phyloP scores from a whole-genome alignment of 108 stramenopile genomes.

The Poteriospumella lacustris region DNA sequence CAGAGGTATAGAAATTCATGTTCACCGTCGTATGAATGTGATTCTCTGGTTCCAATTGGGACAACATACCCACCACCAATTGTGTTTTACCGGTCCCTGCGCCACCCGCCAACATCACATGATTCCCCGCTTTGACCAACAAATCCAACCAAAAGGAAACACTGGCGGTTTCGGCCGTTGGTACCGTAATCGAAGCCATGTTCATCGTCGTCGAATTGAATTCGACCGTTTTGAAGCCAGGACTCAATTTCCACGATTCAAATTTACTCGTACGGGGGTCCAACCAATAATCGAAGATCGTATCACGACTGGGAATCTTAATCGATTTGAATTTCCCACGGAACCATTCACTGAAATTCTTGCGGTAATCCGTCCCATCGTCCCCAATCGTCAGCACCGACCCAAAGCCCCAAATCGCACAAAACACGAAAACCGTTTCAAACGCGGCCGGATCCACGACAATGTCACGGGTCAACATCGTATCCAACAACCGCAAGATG shows the following conservation, averaged over 20 bases:
- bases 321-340: constrained; percentile 19
- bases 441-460: constrained; percentile 1
- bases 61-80: constrained; percentile 47
- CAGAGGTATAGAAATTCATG: constrained; percentile 60
- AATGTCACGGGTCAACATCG: constrained; percentile 24
- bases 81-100: constrained; percentile 68
- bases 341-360: constrained; percentile 46
- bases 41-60: constrained; percentile 29
- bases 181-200: constrained; percentile 48
- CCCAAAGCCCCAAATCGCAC: constrained; percentile 57
- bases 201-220: constrained; percentile 41
- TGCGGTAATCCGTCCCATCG: constrained; percentile 44
- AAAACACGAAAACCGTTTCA: constrained; percentile 51
- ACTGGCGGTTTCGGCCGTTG: constrained; percentile 56
- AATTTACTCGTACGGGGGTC: constrained; percentile 33
- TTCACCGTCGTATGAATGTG: constrained; percentile 47
- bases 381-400: constrained; percentile 35
- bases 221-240: constrained; percentile 35
- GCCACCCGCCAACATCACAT: constrained; percentile 64
- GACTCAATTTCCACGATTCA: constrained; percentile 45
- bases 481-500: constrained; percentile 16
- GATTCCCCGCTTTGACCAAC: constrained; percentile 43
- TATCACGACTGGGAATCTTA: constrained; percentile 28
- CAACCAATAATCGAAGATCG: constrained; percentile 51
- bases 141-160: constrained; percentile 59